Base-by-base conservation (phyloP, 371 early-diverging fungal species). In the Paraphysoderma sedebokerense region DNA sequence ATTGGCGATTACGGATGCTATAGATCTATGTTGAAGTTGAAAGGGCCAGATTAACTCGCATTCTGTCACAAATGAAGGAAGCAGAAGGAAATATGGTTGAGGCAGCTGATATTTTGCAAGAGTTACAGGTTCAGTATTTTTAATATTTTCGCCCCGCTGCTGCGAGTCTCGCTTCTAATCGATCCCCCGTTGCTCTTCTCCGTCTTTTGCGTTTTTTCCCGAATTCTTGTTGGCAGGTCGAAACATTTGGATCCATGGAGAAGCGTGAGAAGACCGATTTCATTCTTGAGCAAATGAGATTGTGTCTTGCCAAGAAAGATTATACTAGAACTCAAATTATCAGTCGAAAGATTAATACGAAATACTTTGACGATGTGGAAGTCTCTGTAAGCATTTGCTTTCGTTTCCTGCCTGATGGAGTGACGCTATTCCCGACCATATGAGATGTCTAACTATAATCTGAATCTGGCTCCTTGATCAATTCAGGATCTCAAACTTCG, bases 181-280 rank as follows among this genome's bases (percentile, higher is more conserved):
- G 8, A 13, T 55, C 3, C 24, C n/a, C 26, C 5, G 22, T 20
- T 17, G 17, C 19, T 5, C 22, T 38, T 32, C 33, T n/a, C 15
- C 9, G 45, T 44, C 20, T 17, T 15, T 30, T 1, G 13, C 9
- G 37, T 48, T 20, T 38, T 8, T 19, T 31, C 48, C 29, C 38
- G 17, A 32, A 38, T 6, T 24, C 9, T 28, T 51, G 13, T 33
- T 46, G 27, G 28, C 54, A 80, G 76, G 92, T 95, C 15, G 98
- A 97, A 63, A 97, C 98, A 3, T 95, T 87, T 65, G 98, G 98
- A 24, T 90, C 92, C 5, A 91, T 98, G 92, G 92, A 95, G 48
- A 81, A 82, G 58, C 81, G 93, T 44, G 93, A 93, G 58, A 98
- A 98, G 71, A 90, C 92, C 1, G 93, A 93, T 45, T 98, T 98